Base-by-base conservation (phyloP, 257 asterid species). In the Przewalskia tangutica region DNA sequence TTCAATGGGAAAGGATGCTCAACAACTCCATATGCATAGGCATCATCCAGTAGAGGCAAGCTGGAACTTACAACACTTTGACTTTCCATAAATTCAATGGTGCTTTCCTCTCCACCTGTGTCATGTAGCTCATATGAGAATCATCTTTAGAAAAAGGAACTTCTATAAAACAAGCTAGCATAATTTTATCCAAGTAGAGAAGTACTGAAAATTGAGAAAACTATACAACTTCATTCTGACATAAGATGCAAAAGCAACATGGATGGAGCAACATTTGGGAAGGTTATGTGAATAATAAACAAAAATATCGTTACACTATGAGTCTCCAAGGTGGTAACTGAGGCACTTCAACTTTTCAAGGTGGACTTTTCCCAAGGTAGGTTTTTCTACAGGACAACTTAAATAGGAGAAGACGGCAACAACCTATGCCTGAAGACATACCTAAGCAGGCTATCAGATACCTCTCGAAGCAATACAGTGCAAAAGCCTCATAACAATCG, bases 401-500 rank as follows among this genome's bases (percentile, higher is more conserved):
- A 50, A 68, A 75, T 75, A 20, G 18, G 60, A 50, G 46, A 75
- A 75, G 46, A 75, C 46, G 23, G 40, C 23, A 75, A 13, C 80
- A 75, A 75, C 23, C 46, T 23, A 50, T 2, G 27, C 80, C 75
- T 13, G 71, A 27, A 18, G 79, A 82, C 94, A 83, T 89, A 93
- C 99, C 99, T 88, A 96, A 91, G 91, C 99, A 94, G 87, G 99
- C 99, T 79, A 96, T 96, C 84, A 96, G 97, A 87, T 96, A 93
- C 87, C 99, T 96, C 92, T 94, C 98, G 71, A 96, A 94, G 97
- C 98, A 96, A 87, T 93, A 96, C 84, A 96, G 84, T 14, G 99
- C 98, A 86, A 96, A 94, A 60, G 99, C 99, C 88, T 96, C 99
- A 84, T 96, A 96, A 88, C 99, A 96, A 85, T 96, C 99, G 80